Evolutionary conservation across 169 alveolate genomes (phyloP).

Genomic region (Eimeria falciformis): DNA sequence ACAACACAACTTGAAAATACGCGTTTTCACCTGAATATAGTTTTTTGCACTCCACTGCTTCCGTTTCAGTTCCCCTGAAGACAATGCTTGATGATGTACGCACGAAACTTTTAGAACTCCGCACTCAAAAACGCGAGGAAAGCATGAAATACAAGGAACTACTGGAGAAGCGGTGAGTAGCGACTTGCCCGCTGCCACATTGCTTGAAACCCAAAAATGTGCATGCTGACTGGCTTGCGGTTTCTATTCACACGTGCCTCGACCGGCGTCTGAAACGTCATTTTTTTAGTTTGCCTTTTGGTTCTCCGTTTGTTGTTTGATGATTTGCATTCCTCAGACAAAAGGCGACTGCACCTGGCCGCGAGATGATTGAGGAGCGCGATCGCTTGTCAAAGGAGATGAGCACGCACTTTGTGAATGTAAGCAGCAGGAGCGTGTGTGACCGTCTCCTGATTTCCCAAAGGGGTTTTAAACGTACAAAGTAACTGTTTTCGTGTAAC

Average conservation of each 20-base stretch:
- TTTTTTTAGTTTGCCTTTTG: neutral
- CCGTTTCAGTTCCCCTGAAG: conserved; percentile 65
- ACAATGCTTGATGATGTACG: conserved; percentile 63
- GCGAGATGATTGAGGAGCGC: conserved; percentile 71
- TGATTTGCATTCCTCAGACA: conserved; percentile 11
- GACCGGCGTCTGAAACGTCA: neutral
- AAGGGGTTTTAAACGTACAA: neutral
- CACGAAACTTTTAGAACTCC: conserved; percentile 50
- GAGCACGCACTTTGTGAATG: conserved; percentile 48
- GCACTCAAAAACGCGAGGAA: conserved; percentile 67
- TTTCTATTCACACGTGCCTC: neutral
- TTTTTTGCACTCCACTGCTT: too few relatives aligned
- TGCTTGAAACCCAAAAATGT: neutral
- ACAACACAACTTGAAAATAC: too few relatives aligned
- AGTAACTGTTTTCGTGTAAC: neutral
- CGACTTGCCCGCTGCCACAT: too few relatives aligned
- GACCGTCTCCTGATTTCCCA: neutral
- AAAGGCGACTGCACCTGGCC: conserved; percentile 67
- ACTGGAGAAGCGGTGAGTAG: conserved; percentile 38
- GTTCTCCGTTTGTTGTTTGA: neutral
- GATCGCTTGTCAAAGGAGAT: conserved; percentile 29
- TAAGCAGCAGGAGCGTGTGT: neutral
- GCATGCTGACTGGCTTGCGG: too few relatives aligned
- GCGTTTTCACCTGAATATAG: too few relatives aligned
- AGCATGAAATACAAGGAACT: conserved; percentile 66